phyloP scores from a whole-genome alignment of 2,329 filamentous ascomycete species.

The Plectosphaerella cucumerina region DNA sequence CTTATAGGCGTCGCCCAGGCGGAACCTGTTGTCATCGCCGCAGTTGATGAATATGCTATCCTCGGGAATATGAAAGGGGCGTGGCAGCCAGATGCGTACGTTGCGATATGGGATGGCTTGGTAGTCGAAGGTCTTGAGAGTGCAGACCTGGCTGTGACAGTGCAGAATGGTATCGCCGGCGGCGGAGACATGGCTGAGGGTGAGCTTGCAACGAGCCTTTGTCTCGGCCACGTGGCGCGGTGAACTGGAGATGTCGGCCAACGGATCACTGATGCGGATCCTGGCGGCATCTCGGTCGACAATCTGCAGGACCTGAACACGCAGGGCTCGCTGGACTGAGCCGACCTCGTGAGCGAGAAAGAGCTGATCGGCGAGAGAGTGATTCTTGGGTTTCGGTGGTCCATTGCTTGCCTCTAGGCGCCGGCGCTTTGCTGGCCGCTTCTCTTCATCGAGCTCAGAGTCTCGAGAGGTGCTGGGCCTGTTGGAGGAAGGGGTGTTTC shows the following conservation, averaged over 20 bases:
- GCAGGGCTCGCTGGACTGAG: conserved; percentile 37
- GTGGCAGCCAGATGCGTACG: conserved; percentile 41
- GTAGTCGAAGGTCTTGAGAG: conserved; percentile 45
- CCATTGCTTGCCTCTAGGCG: conserved; percentile 28
- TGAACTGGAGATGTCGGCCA: conserved; percentile 15
- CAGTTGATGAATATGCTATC: conserved; percentile 47
- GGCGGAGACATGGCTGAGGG: conserved; percentile 25
- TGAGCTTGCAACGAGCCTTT: conserved; percentile 38
- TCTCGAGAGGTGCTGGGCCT: conserved; percentile 27
- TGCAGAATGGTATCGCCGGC: conserved; percentile 32
- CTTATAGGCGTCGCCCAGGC: conserved; percentile 45
- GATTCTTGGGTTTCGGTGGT: background rate
- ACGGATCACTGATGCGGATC: conserved; percentile 10
- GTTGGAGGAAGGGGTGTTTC: conserved; percentile 36
- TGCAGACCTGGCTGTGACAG: conserved; percentile 51
- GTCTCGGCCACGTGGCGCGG: conserved; percentile 27
- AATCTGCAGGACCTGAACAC: conserved; percentile 50
- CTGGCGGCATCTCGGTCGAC: conserved; percentile 42
- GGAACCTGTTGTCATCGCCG: conserved; percentile 40
- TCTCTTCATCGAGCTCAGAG: conserved; percentile 18
- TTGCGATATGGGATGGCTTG: conserved; percentile 39
- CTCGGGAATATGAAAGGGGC: conserved; percentile 48
- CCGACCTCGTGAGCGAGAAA: conserved; percentile 23
- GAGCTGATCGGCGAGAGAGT: conserved; percentile 26
- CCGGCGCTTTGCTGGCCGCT: conserved; percentile 44